Evolutionary conservation across 1,284 basidiomycete species (phyloP), one percentile per base, ranked within the genome.

Genomic region (Trichosporon asahii): DNA sequence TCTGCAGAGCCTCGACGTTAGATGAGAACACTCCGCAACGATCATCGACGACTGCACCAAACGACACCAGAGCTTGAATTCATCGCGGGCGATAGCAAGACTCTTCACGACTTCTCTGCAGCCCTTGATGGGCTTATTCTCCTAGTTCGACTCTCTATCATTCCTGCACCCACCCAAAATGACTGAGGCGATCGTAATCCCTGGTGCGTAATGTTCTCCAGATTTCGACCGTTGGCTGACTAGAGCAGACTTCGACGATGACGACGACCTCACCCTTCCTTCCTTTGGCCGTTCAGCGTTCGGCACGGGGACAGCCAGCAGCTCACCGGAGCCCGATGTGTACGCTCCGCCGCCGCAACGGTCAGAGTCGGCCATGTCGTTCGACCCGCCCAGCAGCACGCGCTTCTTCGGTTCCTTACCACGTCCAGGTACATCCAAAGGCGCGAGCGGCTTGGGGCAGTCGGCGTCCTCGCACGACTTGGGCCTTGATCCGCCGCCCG

Each of bases 181-280:
- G 44, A 70, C 14, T 37, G 76, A 78, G 70, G 77, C 77, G 66
- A 81, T 82, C 33, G 77, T 79, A n/a, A 79, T 84, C 49, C 82
- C 82, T 37, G 76, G 82, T 82, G 60, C 57, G 80, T 33, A 15
- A 31, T 33, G 57, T 61, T 33, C 57, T 29, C n/a, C 44, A 40
- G 14, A n/a, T 37, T 29, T 53, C 11, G 9, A 12, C n/a, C 23
- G 23, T 14, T 37, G 40, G 15, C 60, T 60, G 35, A 70, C 23
- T 14, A 40, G 66, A 57, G 2, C 61, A 80, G 79, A 80, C 70
- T 74, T 80, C 65, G 81, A 82, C 60, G 81, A 83, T 66, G 81
- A 80, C 31, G 78, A 82, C 65, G 78, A 81, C 70, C 74, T 76
- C 18, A 73, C 73, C 21, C 65, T 80, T 3, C 79, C 80, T 1